Conservation (phyloP, 768 basidiomycete genomes). For the Exsudoporus frostii region DNA sequence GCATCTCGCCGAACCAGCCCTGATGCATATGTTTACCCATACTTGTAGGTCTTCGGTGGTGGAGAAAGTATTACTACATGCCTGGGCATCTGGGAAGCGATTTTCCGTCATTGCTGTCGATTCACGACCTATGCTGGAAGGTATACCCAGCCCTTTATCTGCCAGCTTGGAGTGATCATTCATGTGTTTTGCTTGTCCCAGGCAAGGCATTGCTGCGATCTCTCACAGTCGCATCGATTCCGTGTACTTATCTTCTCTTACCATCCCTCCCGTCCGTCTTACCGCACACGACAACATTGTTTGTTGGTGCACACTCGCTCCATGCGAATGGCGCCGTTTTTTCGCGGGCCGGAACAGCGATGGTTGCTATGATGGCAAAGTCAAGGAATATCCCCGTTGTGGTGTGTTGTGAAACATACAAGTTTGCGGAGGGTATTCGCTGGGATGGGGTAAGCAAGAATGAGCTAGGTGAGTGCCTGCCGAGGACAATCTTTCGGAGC, state of each 20-base stretch:
- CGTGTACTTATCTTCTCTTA: slow-evolving; percentile 89
- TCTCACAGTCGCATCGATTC: slow-evolving; percentile 65
- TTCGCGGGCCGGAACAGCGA: slow-evolving; percentile 90
- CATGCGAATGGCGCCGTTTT: slow-evolving; percentile 94
- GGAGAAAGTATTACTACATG: slow-evolving; percentile 80
- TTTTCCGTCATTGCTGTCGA: slow-evolving; percentile 95
- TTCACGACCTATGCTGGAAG: slow-evolving; percentile 92
- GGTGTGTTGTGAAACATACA: slow-evolving; percentile 98
- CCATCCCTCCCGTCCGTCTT: slow-evolving; percentile 80
- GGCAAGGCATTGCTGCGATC: slow-evolving; percentile 76
- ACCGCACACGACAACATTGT: slow-evolving; percentile 76
- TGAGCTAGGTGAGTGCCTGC: slow-evolving; percentile 69
- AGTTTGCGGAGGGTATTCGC: slow-evolving; percentile 90
- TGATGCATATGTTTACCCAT: neutral
- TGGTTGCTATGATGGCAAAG: slow-evolving; percentile 96
- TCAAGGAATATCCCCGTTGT: slow-evolving; percentile 87
- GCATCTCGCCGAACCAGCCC: neutral
- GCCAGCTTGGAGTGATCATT: neutral
- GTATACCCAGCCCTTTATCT: slow-evolving; percentile 33
- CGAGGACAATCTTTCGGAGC: neutral
- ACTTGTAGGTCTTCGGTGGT: slow-evolving; percentile 83
- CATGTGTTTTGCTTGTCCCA: slow-evolving; percentile 27
- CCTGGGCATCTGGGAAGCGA: slow-evolving; percentile 66
- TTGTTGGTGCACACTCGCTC: slow-evolving; percentile 91
- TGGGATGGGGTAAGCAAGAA: slow-evolving; percentile 95